phyloP scores from a whole-genome alignment of 768 basidiomycete genomes.

The Trametopsis cervina region DNA sequence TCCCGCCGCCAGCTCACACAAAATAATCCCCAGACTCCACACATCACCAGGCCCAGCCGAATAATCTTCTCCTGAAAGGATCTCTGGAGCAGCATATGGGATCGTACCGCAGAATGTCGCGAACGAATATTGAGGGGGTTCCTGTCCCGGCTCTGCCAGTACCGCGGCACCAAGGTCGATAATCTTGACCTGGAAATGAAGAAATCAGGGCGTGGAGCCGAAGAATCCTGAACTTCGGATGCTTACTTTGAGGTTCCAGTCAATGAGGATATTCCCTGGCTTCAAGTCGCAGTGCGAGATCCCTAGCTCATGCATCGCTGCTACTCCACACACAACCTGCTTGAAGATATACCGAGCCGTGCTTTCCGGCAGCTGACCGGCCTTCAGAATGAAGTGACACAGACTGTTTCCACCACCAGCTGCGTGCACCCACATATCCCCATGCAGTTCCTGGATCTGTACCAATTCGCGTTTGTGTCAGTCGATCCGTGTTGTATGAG shows the following conservation, averaged over 20 bases:
- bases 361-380: no score
- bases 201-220: constrained; percentile 32
- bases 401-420: no score
- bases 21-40: constrained; percentile 42
- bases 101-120: constrained; percentile 29
- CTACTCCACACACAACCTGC: constrained; percentile 25
- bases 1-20: constrained; percentile 44
- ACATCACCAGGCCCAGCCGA: no score
- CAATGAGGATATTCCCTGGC: constrained; percentile 45
- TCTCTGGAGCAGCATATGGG: constrained; percentile 41
- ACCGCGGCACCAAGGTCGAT: no score
- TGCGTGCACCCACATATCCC: no score
- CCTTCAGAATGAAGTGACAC: no score
- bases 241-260: constrained; percentile 25
- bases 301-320: constrained; percentile 14
- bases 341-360: no score
- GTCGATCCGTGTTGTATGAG: no score
- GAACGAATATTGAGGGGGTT: not conserved
- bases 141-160: not conserved
- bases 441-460: no score
- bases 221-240: no score
- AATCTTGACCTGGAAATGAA: constrained; percentile 42
- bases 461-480: no score
- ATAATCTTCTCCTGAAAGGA: constrained; percentile 30
- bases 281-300: no score